Conservation (phyloP, 441 rosid species). For the Mallotus repandus region DNA sequence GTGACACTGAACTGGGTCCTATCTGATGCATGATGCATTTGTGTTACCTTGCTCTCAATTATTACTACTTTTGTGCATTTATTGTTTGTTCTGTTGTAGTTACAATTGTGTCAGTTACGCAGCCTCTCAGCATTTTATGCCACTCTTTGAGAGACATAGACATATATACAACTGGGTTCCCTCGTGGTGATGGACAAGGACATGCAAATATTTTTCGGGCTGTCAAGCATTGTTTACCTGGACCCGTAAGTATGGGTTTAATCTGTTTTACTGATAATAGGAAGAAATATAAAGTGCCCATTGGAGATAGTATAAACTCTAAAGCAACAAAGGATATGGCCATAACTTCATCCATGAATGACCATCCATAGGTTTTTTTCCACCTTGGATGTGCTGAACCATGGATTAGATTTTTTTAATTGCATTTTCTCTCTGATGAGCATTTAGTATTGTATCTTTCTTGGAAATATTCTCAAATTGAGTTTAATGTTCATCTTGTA, state of each 20-base stretch:
- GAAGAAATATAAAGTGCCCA: constrained; percentile 10
- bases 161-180: constrained; percentile 75
- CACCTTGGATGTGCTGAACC: too few species aligned
- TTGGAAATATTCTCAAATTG: background rate
- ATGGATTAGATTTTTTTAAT: background rate
- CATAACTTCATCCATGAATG: constrained; percentile 10
- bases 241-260: constrained; percentile 68
- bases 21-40: background rate
- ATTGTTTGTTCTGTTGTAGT: constrained; percentile 14
- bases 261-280: constrained; percentile 14
- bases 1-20: background rate
- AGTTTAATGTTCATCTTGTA: constrained; percentile 15
- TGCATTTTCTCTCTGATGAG: constrained; percentile 7
- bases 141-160: constrained; percentile 79
- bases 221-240: constrained; percentile 92
- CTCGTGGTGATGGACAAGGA: constrained; percentile 84
- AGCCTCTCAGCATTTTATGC: constrained; percentile 97
- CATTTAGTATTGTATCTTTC: background rate
- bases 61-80: background rate
- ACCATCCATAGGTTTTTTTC: constrained; percentile 9
- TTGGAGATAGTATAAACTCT: constrained; percentile 12
- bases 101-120: constrained; percentile 31
- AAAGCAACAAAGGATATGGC: constrained; percentile 9
- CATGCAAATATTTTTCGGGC: constrained; percentile 85
- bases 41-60: background rate